Evolutionary conservation across 2,329 filamentous ascomycete genomes (phyloP).

Genomic region (Diaporthe eres): DNA sequence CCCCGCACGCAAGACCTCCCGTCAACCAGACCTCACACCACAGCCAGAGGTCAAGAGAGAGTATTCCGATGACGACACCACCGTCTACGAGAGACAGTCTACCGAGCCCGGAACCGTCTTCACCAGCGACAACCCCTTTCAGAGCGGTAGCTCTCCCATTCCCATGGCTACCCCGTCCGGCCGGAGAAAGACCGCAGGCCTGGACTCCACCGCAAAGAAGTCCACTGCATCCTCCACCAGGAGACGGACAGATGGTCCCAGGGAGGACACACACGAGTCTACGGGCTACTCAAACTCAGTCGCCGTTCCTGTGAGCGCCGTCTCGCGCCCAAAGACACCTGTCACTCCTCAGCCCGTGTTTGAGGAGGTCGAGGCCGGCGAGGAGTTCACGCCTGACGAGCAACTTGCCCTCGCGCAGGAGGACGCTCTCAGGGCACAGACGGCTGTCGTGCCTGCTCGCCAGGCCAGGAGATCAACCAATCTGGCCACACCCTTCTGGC

Average conservation of each 20-base stretch:
- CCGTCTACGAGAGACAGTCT: constrained; percentile 53
- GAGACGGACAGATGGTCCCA: constrained; percentile 59
- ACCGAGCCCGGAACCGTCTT: constrained; percentile 76
- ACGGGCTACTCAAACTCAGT: constrained; percentile 71
- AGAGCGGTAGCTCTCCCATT: constrained; percentile 82
- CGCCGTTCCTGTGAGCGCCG: constrained; percentile 66
- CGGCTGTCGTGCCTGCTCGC: constrained; percentile 57
- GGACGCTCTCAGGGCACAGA: constrained; percentile 68
- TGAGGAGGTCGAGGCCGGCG: constrained; percentile 74
- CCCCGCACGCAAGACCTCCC: constrained; percentile 38
- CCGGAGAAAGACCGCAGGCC: constrained; percentile 64
- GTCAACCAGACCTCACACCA: constrained; percentile 54
- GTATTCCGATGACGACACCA: constrained; percentile 59
- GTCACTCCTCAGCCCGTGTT: constrained; percentile 49
- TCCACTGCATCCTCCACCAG: constrained; percentile 59
- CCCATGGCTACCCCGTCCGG: constrained; percentile 63
- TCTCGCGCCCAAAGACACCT: constrained; percentile 51
- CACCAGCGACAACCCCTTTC: constrained; percentile 92
- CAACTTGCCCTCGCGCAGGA: constrained; percentile 84
- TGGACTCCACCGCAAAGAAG: constrained; percentile 55
- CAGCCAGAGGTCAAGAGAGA: constrained; percentile 67
- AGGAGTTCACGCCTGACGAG: constrained; percentile 95
- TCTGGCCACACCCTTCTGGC: constrained; percentile 76
- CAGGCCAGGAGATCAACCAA: constrained; percentile 59
- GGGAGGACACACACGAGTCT: constrained; percentile 65